Evolutionary conservation across 257 asterid species (phyloP), one percentile per base, ranked within the genome.

Genomic region (Solanum medicagineum): DNA sequence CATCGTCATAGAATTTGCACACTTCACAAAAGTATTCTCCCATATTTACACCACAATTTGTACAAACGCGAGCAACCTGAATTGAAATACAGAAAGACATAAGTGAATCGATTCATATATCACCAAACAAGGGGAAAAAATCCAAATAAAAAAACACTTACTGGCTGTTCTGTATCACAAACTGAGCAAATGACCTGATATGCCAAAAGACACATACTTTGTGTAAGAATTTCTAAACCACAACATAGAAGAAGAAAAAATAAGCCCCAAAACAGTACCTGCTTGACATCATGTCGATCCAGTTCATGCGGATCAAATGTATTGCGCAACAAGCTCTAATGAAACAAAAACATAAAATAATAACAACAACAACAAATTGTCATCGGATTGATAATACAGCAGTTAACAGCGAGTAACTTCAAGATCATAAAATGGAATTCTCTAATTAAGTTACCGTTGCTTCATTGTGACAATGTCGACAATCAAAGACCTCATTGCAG

Each of bases 121-220:
- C 83, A 77, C 45, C 83, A 77, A 26, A 55, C 24, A 5, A 77
- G 63, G 26, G 26, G 10, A 19, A 74, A 24, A 36, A 45, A 11
- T 0, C 49, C 51, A 57, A 83, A 53, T 84, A 63, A 40, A 84
- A 85, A 86, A 80, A 83, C 44, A 86, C 94, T 53, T 90, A 96
- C 98, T 10, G 98, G 97, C 85, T 97, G 99, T 88, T 97, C 98
- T 13, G 98, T 92, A 90, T 97, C 99, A 74, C 98, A 97, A 89
- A 95, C 99, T 81, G 96, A 88, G 87, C 99, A 97, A 32, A 97
- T 97, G 84, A 96, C 98, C 99, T 96, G 93, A 91, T 90, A 87
- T 9, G 59, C 51, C 32, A 74, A 83, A 44, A 65, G 14, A 77
- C 70, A 20, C 22, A 40, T n/a, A 65, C 32, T 54, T 32, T 24